Percentiles rank a stretch among this genome's conserved stretches.
These are phyloP conservation scores for Tausonia pullulans DNA, from an alignment of 1,284 basidiomycete genomes.

Conservation along the genomic window DNA sequence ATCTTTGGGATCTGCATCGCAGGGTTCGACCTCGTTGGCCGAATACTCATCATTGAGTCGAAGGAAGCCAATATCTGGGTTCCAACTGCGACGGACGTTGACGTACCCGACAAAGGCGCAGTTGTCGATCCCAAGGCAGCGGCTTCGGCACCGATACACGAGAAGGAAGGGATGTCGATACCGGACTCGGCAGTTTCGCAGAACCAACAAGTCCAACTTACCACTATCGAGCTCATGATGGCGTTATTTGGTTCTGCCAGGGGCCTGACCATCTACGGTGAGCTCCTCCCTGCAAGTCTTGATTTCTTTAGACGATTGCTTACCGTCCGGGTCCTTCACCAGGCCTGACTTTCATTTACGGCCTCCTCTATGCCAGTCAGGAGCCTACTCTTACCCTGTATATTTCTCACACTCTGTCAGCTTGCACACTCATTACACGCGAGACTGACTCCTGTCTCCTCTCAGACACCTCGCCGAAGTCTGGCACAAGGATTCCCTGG, in stretches of 20 bases:
- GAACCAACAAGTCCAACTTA: no score
- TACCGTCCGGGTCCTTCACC: no score
- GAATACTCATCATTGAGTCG: slow-evolving; percentile 39
- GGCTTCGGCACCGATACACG: no score
- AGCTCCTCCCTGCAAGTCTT: slow-evolving; percentile 24
- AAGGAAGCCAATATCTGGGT: slow-evolving; percentile 29
- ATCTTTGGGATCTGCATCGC: slow-evolving; percentile 55
- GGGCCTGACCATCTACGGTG: slow-evolving; percentile 46
- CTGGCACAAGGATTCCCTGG: slow-evolving; percentile 49
- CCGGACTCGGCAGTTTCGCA: no score
- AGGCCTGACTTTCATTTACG: slow-evolving; percentile 30
- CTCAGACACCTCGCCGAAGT: slow-evolving; percentile 46
- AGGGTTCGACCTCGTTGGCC: slow-evolving; percentile 48
- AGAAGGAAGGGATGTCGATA: no score
- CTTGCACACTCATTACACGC: no score
- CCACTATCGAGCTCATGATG: slow-evolving; percentile 32
- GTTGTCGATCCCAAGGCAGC: no score
- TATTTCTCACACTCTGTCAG: no score
- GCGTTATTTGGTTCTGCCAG: slow-evolving; percentile 45
- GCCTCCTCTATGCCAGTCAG: slow-evolving; percentile 44
- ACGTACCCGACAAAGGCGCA: no score
- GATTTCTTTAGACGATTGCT: no score
- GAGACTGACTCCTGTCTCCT: no score
- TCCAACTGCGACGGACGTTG: no score
- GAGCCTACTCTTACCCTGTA: slow-evolving; percentile 51